Evolutionary conservation across 2,329 filamentous ascomycete genomes (phyloP).

Genomic region (Hymenoscyphus linearis): DNA sequence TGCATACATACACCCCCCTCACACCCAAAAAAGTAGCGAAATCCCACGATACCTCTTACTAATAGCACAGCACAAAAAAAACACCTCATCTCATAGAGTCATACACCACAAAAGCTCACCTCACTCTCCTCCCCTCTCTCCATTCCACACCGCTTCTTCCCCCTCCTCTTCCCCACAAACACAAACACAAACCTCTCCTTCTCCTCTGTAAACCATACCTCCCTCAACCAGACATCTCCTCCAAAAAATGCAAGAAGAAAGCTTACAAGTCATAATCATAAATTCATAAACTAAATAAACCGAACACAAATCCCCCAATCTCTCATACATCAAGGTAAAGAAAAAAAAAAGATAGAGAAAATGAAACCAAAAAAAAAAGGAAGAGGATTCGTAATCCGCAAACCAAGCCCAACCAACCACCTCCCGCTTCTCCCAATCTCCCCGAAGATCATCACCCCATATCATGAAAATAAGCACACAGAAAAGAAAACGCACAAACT

Average conservation of each 20-base stretch:
- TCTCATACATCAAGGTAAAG: background rate
- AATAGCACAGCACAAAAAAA: too few species aligned
- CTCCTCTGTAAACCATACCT: too few species aligned
- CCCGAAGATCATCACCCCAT: background rate
- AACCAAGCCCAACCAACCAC: background rate
- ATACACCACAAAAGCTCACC: background rate
- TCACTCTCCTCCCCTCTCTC: too few species aligned
- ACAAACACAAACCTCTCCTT: too few species aligned
- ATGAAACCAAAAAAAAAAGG: background rate
- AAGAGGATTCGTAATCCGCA: background rate
- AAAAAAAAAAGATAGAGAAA: background rate
- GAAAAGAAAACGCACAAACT: background rate
- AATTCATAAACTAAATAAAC: conserved; percentile 7
- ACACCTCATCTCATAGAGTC: too few species aligned
- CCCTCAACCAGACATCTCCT: background rate
- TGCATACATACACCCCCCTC: too few species aligned
- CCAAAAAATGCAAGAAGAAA: background rate
- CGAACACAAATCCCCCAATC: too few species aligned
- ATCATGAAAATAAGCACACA: background rate
- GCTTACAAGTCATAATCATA: background rate
- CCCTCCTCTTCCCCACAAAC: background rate
- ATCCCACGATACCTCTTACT: too few species aligned
- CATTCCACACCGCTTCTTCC: background rate
- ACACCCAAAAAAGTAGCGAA: too few species aligned
- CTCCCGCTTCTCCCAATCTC: background rate